Conservation (phyloP, 176 grass and related monocot genomes). For the Triticum timopheevii region DNA sequence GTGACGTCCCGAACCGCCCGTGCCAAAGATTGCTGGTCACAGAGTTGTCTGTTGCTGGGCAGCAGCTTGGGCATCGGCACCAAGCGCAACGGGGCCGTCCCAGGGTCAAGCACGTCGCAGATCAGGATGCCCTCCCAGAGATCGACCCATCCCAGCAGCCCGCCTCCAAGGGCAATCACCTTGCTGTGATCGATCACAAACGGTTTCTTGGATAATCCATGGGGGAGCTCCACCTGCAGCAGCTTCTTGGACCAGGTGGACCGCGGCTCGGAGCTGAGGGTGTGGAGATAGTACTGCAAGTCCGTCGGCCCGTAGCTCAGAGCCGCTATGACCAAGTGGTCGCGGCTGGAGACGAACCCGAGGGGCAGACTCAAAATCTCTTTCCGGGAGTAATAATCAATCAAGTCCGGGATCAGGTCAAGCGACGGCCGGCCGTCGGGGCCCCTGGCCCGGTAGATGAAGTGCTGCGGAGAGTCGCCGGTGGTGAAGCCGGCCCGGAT, state of each 20-base stretch:
- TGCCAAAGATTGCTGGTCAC: not conserved
- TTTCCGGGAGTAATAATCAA: not conserved
- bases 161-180: not conserved
- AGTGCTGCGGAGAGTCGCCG: not conserved
- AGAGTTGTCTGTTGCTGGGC: not conserved
- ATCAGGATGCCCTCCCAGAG: not conserved
- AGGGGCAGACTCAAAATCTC: not conserved
- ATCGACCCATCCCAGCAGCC: not conserved
- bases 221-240: not conserved
- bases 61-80: not conserved
- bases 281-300: not conserved
- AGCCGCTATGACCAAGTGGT: not conserved
- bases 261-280: not conserved
- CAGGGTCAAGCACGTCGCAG: not conserved
- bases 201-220: not conserved
- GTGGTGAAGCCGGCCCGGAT: not conserved
- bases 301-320: not conserved
- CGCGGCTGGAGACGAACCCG: not conserved
- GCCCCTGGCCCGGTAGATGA: not conserved
- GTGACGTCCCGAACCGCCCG: not conserved
- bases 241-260: not conserved
- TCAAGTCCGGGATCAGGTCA: not conserved
- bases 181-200: not conserved
- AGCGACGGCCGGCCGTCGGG: not conserved
- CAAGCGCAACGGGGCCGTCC: not conserved